Conservation (phyloP, 2,329 filamentous ascomycete species). For the Ophiostoma tasmaniense region DNA sequence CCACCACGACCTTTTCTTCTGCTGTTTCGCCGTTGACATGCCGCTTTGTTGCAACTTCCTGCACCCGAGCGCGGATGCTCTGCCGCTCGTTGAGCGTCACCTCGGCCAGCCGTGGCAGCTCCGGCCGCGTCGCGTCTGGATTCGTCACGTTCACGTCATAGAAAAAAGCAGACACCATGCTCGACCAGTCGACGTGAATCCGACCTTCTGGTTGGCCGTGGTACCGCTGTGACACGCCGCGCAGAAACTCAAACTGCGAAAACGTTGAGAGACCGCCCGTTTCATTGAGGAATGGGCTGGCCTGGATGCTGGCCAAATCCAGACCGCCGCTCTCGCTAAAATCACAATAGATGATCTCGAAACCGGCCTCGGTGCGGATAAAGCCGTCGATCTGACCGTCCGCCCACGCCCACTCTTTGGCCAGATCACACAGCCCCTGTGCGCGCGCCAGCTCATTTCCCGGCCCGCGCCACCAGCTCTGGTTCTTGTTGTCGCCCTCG, state of each 20-base stretch:
- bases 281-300: constrained; percentile 16
- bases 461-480: background rate
- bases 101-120: constrained; percentile 24
- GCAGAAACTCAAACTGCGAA: constrained; percentile 28
- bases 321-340: constrained; percentile 39
- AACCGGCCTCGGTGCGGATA: constrained; percentile 60
- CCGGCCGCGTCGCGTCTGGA: constrained; percentile 25
- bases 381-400: constrained; percentile 48
- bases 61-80: constrained; percentile 27
- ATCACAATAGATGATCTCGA: constrained; percentile 61
- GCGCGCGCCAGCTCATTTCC: constrained; percentile 43
- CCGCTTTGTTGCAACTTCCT: constrained; percentile 18
- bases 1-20: constrained; percentile 31
- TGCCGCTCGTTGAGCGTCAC: constrained; percentile 21
- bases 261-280: constrained; percentile 20
- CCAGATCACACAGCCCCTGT: constrained; percentile 45
- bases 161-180: constrained; percentile 44
- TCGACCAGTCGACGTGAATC: constrained; percentile 39
- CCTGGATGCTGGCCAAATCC: constrained; percentile 27
- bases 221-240: constrained; percentile 38
- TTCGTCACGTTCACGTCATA: constrained; percentile 44
- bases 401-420: constrained; percentile 37
- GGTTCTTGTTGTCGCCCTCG: background rate
- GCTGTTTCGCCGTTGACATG: background rate
- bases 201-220: constrained; percentile 36